Evolutionary conservation across 306 rosid genomes (phyloP).

Genomic region (Cercis canadensis): DNA sequence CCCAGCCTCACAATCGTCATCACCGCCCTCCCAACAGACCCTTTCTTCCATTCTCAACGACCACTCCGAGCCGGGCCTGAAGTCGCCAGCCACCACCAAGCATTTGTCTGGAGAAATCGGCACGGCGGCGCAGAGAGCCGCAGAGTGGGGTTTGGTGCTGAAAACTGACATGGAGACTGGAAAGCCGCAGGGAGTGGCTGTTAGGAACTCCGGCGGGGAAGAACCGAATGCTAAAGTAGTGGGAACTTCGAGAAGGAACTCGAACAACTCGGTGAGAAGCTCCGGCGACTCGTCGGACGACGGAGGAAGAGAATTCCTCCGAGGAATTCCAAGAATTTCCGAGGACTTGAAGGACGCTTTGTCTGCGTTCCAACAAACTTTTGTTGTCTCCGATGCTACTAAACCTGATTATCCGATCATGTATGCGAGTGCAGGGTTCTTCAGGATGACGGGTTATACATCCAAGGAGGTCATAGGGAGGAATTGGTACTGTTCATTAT

Average conservation of each 20-base stretch:
- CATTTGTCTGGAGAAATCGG: constrained; percentile 39
- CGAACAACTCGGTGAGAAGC: constrained; percentile 66
- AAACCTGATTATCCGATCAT: constrained; percentile 91
- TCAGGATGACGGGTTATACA: constrained; percentile 93
- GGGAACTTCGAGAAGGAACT: constrained; percentile 55
- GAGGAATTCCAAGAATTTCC: constrained; percentile 73
- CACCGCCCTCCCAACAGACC: constrained; percentile 38
- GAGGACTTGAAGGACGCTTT: constrained; percentile 79
- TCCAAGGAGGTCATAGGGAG: constrained; percentile 88
- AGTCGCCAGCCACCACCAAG: neutral
- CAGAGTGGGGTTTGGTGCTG: constrained; percentile 93
- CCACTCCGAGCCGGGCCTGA: neutral
- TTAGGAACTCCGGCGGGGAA: constrained; percentile 73
- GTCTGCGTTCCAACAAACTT: constrained; percentile 92
- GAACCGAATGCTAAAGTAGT: constrained; percentile 43
- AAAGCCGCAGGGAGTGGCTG: constrained; percentile 74
- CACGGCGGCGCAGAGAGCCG: constrained; percentile 75
- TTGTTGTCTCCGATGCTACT: constrained; percentile 91
- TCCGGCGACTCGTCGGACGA: constrained; percentile 76
- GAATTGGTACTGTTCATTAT: constrained; percentile 60
- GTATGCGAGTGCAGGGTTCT: constrained; percentile 95
- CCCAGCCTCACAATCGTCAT: constrained; percentile 29
- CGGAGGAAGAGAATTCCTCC: constrained; percentile 43
- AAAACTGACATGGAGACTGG: constrained; percentile 85
- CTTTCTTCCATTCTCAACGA: constrained; percentile 47